Evolutionary conservation across 352 stramenopile species (phyloP), one percentile per base, ranked within the genome.

Genomic region (Globisporangium paroecandrum): DNA sequence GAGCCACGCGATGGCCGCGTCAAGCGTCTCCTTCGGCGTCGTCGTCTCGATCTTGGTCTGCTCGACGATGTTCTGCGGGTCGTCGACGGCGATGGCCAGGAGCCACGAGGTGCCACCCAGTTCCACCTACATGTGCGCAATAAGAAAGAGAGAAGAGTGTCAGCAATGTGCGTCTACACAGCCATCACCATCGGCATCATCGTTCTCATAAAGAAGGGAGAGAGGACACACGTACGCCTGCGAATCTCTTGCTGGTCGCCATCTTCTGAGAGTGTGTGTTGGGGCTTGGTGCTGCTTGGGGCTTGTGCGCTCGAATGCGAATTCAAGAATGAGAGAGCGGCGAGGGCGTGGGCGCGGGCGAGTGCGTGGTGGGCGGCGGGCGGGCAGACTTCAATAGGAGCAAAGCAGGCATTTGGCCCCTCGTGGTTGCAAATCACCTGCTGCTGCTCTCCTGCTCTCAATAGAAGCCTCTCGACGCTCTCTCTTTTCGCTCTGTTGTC

Each of bases 41-140:
- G 89, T 95, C 64, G 90, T 98, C 47, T 90, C 76, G 73, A 98
- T 93, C 57, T 77, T 74, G 10, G 78, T 83, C 70, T 89, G 82
- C 64, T 89, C 88, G 13, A 96, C 68, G 68, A 98, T 97, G 77
- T 97, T 97, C 65, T 90, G 74, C 25, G 89, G 87, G 65, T 94
- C 74, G 69, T 94, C 77, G 55, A 95, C 77, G 15, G 94, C 95
- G 43, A 99, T 92, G 25, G 94, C 94, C 32, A 97, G 82, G 34
- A 97, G 77, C 87, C 97, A 99, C 58, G 95, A 97, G 36, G 96
- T 99, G 38, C 97, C 97, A 56, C 97, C 97, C 55, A 97, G 89
- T 87, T 99, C 97, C 25, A 99, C 74, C 75, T 83, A 41, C 54
- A 43, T 3, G 20, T 27, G 7, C 27, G 15, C 41, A 49, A 43